phyloP scores from a whole-genome alignment of 768 basidiomycete genomes.

The Mrakia hoshinonis region DNA sequence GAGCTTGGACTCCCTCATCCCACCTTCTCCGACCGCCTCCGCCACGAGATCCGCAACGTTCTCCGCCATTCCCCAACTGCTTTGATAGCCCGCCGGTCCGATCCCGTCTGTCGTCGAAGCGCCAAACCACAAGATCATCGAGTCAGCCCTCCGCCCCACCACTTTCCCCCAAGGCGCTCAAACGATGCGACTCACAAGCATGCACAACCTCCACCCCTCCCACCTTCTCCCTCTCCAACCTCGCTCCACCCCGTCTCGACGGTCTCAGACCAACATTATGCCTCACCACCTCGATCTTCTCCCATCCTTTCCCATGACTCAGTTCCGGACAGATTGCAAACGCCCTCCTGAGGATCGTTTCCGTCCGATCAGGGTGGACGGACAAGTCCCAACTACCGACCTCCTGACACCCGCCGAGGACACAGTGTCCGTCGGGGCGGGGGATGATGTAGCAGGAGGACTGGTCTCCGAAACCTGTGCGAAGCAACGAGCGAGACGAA shows the following conservation, averaged over 20 bases:
- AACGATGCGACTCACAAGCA: background rate
- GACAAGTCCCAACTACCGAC: slow-evolving; percentile 24
- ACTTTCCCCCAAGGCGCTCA: background rate
- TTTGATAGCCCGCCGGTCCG: slow-evolving; percentile 21
- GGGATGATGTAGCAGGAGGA: no score
- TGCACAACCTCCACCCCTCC: background rate
- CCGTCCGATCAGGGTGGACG: slow-evolving; percentile 13
- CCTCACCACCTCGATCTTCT: slow-evolving; percentile 18
- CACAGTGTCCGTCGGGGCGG: slow-evolving; percentile 21
- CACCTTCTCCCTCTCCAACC: slow-evolving; percentile 11
- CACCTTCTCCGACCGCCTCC: slow-evolving; percentile 5
- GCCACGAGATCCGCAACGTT: slow-evolving; percentile 16
- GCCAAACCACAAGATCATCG: no score
- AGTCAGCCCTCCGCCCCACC: background rate
- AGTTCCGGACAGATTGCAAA: slow-evolving; percentile 24
- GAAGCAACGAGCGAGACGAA: background rate
- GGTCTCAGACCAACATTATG: slow-evolving; percentile 23
- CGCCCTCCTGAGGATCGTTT: slow-evolving; percentile 22
- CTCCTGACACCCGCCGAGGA: slow-evolving; percentile 24
- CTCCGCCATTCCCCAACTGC: slow-evolving; percentile 15
- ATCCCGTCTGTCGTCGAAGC: background rate
- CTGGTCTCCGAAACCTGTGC: no score
- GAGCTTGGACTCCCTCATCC: slow-evolving; percentile 15
- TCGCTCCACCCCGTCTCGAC: slow-evolving; percentile 13
- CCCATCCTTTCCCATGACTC: slow-evolving; percentile 25